Percentiles rank a stretch among this genome's conserved stretches.
phyloP scores from a whole-genome alignment of 306 rosid species.

The Canavalia ensiformis region DNA sequence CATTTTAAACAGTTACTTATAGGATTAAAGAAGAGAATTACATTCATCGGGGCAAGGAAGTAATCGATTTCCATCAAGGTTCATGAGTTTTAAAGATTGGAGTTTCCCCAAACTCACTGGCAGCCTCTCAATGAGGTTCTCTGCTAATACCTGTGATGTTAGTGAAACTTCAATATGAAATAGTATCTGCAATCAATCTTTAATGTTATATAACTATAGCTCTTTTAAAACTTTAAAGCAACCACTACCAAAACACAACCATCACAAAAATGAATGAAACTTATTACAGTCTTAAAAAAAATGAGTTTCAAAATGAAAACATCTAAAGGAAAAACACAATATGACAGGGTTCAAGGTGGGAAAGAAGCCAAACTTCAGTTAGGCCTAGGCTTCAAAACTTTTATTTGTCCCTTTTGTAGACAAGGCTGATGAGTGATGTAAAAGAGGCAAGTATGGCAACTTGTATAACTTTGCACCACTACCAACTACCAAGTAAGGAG shows the following conservation, averaged over 20 bases:
- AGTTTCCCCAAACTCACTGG: slow-evolving; percentile 93
- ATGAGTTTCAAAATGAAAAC: slow-evolving; percentile 33
- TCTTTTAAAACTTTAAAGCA: not conserved
- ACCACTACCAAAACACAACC: slow-evolving; percentile 2
- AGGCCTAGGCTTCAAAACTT: slow-evolving; percentile 4
- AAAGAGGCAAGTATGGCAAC: slow-evolving; percentile 17
- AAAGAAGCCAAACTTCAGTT: slow-evolving; percentile 29
- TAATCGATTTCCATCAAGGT: slow-evolving; percentile 83
- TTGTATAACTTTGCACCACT: slow-evolving; percentile 11
- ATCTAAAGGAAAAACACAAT: not conserved
- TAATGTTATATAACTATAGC: not conserved
- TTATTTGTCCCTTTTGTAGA: slow-evolving; percentile 2
- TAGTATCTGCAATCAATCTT: slow-evolving; percentile 21
- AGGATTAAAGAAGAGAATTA: slow-evolving; percentile 71
- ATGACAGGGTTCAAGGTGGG: not conserved
- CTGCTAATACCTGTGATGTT: slow-evolving; percentile 72
- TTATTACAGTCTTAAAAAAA: slow-evolving; percentile 13
- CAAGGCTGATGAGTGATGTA: not conserved
- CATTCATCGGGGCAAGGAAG: slow-evolving; percentile 96
- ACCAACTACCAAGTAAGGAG: slow-evolving; percentile 21
- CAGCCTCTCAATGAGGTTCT: slow-evolving; percentile 83
- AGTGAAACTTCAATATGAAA: slow-evolving; percentile 43
- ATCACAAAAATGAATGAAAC: slow-evolving; percentile 31
- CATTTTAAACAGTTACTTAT: slow-evolving; percentile 27
- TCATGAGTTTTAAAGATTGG: slow-evolving; percentile 83